Evolutionary conservation across 2,329 filamentous ascomycete genomes (phyloP), one percentile per base, ranked within the genome.

Genomic region (Fusarium sp.): DNA sequence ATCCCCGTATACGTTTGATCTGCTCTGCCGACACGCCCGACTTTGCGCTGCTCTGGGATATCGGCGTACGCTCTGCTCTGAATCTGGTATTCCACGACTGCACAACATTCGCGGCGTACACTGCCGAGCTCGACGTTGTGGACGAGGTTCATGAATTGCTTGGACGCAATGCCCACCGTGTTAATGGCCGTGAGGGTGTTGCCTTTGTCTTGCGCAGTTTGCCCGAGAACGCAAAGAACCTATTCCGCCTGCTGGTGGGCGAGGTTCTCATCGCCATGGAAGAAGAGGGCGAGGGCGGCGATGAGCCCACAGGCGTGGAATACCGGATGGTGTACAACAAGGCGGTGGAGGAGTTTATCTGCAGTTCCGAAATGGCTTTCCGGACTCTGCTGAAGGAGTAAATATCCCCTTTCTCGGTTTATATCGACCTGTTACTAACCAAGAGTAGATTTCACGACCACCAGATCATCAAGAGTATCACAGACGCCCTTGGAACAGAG

Each of bases 311-410:
- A 3, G 95, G 93, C 0, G 91, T 99, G 17, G 96, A 98, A 83
- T 98, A 98, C 81, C 88, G 94, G 24, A 92, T 94, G 76, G 83
- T 99, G 73, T 99, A 98, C 80, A 95, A 97, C 80, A 98, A 98
- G 84, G 95, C 96, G 3, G 93, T 96, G 6, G 95, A 98, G 83
- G 95, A 98, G 79, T 98, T 99, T 81, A 96, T 99, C 58, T 98
- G 96, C 81, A 96, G 94, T 76, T 98, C 93, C 69, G 96, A 98
- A 84, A 95, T 98, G 89, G 95, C 94, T 71, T 98, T 98, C 84
- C 89, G 96, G 69, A 98, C 95, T 29, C 82, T 99, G 80, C 83
- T 99, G 71, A 98, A 98, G 84, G 96, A 99, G 89, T 96, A 83
- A 71, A 90, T 84, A 20, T 10, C 11, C 29, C 53, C 58, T 57